A percentile compares a stretch with the other conserved stretches of the same genome.
Evolutionary conservation across 2,329 filamentous ascomycete species (phyloP).

Genomic region (Massarina eburnea): DNA sequence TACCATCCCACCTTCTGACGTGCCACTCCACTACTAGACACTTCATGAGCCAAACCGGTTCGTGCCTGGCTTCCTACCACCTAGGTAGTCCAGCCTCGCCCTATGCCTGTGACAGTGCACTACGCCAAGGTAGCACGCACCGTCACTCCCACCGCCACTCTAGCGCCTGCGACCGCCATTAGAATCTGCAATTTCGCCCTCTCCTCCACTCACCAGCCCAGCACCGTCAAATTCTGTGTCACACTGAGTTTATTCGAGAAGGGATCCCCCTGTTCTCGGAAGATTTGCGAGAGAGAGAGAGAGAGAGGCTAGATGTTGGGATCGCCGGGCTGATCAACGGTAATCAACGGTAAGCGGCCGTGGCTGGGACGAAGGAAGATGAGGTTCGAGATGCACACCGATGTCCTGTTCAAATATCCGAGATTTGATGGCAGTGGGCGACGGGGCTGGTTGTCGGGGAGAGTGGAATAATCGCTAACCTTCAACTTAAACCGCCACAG

Average conservation of each 20-base stretch:
- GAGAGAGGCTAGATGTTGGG: neutral
- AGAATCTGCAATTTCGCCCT: conserved; percentile 6
- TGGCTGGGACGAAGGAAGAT: neutral
- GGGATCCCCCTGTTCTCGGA: conserved; percentile 4
- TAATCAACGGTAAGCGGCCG: neutral
- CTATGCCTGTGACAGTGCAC: neutral
- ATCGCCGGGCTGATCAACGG: conserved; percentile 1
- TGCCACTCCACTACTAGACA: neutral
- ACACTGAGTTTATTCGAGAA: neutral
- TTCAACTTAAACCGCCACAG: neutral
- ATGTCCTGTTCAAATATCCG: conserved; percentile 1
- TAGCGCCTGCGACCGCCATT: conserved; percentile 5
- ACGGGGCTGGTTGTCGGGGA: neutral
- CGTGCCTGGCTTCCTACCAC: neutral
- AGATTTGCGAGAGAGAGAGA: conserved; percentile 1
- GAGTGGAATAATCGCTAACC: neutral
- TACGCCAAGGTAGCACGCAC: neutral
- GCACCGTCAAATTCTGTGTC: neutral
- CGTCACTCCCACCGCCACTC: neutral
- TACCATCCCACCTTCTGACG: neutral
- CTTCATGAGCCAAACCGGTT: neutral
- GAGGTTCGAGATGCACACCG: neutral
- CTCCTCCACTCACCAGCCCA: conserved; percentile 1
- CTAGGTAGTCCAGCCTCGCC: neutral
- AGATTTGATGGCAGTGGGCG: neutral